Percentiles rank a stretch among this genome's conserved stretches.
These are phyloP conservation scores for Neurospora intermedia DNA, from an alignment of 495 filamentous ascomycete species.

Conservation along the genomic window DNA sequence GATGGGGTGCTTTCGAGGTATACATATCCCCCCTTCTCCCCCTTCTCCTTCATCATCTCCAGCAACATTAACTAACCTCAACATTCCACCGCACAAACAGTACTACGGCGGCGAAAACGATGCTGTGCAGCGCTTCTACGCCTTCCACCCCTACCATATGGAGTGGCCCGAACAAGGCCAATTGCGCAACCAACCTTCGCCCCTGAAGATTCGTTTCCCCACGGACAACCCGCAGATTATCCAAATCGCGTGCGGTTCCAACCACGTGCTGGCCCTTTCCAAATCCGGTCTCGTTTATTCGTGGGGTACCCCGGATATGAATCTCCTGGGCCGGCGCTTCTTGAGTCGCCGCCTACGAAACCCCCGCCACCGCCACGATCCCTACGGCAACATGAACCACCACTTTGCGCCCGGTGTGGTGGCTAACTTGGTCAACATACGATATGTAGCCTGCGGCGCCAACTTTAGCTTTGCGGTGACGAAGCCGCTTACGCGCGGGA, in stretches of 20 bases:
- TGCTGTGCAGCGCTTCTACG: not conserved
- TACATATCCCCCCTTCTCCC: not conserved
- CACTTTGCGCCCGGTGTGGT: constrained; percentile 35
- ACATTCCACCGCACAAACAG: not conserved
- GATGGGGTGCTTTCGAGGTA: constrained; percentile 61
- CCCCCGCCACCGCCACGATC: constrained; percentile 17
- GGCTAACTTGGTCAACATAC: constrained; percentile 45
- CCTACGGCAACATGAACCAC: constrained; percentile 43
- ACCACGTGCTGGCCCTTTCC: constrained; percentile 58
- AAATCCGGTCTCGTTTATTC: constrained; percentile 47
- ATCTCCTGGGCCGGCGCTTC: constrained; percentile 51
- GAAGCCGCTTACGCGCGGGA: not conserved
- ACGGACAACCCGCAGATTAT: constrained; percentile 36
- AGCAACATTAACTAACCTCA: not conserved
- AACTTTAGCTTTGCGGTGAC: constrained; percentile 65
- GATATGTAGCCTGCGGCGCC: constrained; percentile 43
- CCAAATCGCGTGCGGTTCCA: constrained; percentile 47
- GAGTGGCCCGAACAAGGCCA: not conserved
- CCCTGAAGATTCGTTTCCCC: constrained; percentile 2
- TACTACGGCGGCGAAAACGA: not conserved
- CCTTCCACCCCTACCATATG: not conserved
- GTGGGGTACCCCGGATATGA: constrained; percentile 62
- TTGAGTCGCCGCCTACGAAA: constrained; percentile 37
- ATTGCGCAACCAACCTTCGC: not conserved
- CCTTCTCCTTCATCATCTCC: not conserved